Conservation (phyloP, 179 eudicot species). For the Carnegiea gigantea region DNA sequence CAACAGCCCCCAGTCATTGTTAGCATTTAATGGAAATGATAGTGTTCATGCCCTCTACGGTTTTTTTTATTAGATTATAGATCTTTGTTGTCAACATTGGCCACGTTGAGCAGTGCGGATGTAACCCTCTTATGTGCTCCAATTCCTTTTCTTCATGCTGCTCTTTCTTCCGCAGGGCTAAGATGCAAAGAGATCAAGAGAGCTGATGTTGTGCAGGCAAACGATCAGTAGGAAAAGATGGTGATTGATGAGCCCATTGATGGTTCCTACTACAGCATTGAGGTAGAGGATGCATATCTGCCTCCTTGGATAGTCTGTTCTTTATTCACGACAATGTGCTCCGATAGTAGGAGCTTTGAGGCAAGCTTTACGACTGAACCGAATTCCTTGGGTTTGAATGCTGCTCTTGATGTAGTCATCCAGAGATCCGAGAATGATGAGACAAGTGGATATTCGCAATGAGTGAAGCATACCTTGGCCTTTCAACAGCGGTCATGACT, state of each 20-base stretch:
- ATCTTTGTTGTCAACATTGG: constrained; percentile 49
- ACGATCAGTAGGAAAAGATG: constrained; percentile 33
- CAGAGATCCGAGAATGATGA: constrained; percentile 30
- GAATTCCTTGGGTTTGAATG: constrained; percentile 65
- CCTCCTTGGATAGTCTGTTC: constrained; percentile 81
- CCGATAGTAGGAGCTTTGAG: constrained; percentile 60
- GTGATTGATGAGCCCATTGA: constrained; percentile 41
- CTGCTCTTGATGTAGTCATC: constrained; percentile 43
- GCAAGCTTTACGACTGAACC: constrained; percentile 74
- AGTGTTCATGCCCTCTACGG: constrained; percentile 84
- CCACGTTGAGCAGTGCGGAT: constrained; percentile 62
- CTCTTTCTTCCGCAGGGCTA: constrained; percentile 82
- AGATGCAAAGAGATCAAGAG: constrained; percentile 80
- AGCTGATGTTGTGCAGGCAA: constrained; percentile 41
- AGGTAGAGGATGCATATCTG: constrained; percentile 72
- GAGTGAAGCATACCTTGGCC: constrained; percentile 36
- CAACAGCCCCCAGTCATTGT: constrained; percentile 68
- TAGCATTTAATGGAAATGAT: constrained; percentile 65
- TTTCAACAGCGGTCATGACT: constrained; percentile 39
- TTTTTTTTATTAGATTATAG: constrained; percentile 73
- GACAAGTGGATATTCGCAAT: constrained; percentile 33
- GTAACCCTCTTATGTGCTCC: constrained; percentile 86
- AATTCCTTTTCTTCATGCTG: constrained; percentile 74
- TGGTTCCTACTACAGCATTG: constrained; percentile 65
- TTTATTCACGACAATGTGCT: constrained; percentile 52